Evolutionary conservation across 345 rosid genomes (phyloP).

Genomic region (Garcia nutans): DNA sequence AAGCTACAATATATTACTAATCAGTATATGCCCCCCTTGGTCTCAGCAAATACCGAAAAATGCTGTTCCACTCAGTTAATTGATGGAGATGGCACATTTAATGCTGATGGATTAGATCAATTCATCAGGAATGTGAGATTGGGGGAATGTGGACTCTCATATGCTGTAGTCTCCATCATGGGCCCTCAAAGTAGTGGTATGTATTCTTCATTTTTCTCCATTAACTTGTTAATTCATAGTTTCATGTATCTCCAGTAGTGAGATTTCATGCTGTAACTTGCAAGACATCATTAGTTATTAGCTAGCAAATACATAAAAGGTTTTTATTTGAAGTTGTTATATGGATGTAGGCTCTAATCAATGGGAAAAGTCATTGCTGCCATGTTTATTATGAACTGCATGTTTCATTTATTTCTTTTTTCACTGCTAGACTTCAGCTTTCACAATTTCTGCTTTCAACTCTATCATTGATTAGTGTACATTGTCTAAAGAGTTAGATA

Average conservation of each 20-base stretch:
- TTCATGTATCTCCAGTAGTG: background rate
- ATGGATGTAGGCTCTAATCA: background rate
- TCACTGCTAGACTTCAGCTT: background rate
- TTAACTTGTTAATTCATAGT: background rate
- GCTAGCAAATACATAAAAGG: background rate
- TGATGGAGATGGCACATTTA: constrained; percentile 86
- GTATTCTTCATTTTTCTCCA: constrained; percentile 23
- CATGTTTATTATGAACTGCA: background rate
- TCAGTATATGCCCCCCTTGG: background rate
- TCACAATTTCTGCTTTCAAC: background rate
- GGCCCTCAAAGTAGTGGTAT: constrained; percentile 99
- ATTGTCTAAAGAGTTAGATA: constrained; percentile 17
- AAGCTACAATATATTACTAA: background rate
- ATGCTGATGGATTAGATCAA: constrained; percentile 59
- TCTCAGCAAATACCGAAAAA: constrained; percentile 42
- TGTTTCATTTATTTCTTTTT: background rate
- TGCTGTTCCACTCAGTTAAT: constrained; percentile 87
- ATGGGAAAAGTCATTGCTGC: constrained; percentile 1
- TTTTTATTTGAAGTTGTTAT: background rate
- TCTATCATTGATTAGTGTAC: background rate
- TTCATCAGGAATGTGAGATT: constrained; percentile 75
- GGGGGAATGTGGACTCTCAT: constrained; percentile 86
- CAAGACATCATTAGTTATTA: background rate
- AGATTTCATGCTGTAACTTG: background rate
- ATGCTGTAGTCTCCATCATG: constrained; percentile 96